Evolutionary conservation across 768 basidiomycete genomes (phyloP), one percentile per base, ranked within the genome.

Genomic region (Piloderma croceum): DNA sequence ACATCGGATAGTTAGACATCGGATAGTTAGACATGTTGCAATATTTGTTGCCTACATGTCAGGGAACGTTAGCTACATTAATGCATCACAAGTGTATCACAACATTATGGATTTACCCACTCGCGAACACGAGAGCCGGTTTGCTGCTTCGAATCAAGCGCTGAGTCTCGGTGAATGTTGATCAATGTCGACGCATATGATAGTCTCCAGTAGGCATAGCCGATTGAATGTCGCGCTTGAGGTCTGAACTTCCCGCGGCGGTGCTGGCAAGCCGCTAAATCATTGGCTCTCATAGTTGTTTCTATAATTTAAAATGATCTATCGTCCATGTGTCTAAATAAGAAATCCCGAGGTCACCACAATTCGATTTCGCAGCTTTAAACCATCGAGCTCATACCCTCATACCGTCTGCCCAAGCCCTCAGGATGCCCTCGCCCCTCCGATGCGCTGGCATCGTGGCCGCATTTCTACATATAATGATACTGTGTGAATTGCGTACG

Each of bases 391-490:
- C 27, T 29, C 27, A 29, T 29, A 9, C 27, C 9, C 31, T 37
- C 48, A 75, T 22, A 76, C 73, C 65, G 43, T 76, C 70, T 7
- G 81, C 83, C 81, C 83, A 85, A 56, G 88, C 83, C 44, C 73
- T 69, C 24, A 90, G 36, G 3, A 89, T 71, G 24, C 76, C 75
- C 53, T 79, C 77, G 13, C 88, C 88, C 27, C 61, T 54, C 25
- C 68, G 60, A 49, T 88, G 83, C 10, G 59, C 46, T 47, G 72
- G 63, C 54, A 83, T 84, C 23, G 67, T 62, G 52, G 78, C 68
- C 40, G 77, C 57, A 46, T 89, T 85, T 32, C 88, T 67, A 56
- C 74, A 79, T 7, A 90, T 65, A 46, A 91, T 82, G 42, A 76
- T 65, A 4, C 72, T 84, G 60, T 91, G 88, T 20, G 84, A 64